Conservation (phyloP, 2,329 filamentous ascomycete genomes). For the Beauveria australis region DNA sequence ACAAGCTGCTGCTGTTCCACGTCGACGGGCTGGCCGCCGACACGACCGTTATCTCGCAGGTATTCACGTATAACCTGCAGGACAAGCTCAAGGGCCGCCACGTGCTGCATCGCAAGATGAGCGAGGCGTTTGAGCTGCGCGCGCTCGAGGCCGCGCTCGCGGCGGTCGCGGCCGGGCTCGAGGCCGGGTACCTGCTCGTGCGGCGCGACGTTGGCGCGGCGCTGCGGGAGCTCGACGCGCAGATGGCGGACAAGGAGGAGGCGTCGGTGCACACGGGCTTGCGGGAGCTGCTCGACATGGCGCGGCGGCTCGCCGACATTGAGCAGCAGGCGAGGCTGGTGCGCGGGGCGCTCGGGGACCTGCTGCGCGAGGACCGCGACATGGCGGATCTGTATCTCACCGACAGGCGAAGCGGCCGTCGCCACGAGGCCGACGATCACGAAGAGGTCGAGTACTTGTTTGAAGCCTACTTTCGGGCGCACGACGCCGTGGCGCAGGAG, state of each 20-base stretch:
- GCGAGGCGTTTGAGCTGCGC: slow-evolving; percentile 23
- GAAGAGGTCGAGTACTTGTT: slow-evolving; percentile 29
- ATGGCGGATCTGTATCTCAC: slow-evolving; percentile 28
- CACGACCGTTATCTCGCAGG: background rate
- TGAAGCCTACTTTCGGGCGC: slow-evolving; percentile 28
- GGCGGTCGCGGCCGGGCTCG: slow-evolving; percentile 24
- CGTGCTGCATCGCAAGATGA: slow-evolving; percentile 20
- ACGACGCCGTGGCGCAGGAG: slow-evolving; percentile 24
- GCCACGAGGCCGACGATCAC: slow-evolving; percentile 23
- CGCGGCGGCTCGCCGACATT: slow-evolving; percentile 20
- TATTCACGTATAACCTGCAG: slow-evolving; percentile 21
- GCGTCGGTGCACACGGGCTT: slow-evolving; percentile 18
- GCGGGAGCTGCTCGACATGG: slow-evolving; percentile 20
- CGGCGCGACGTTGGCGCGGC: slow-evolving; percentile 9
- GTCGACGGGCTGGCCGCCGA: slow-evolving; percentile 10
- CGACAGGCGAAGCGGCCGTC: slow-evolving; percentile 21
- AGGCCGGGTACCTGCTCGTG: slow-evolving; percentile 23
- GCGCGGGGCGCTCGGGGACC: slow-evolving; percentile 23
- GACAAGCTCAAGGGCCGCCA: slow-evolving; percentile 4
- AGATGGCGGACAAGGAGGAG: slow-evolving; percentile 13
- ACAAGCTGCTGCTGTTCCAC: slow-evolving; percentile 23
- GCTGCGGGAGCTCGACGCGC: slow-evolving; percentile 7
- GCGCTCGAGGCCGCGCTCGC: slow-evolving; percentile 27
- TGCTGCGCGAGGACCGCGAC: slow-evolving; percentile 27
- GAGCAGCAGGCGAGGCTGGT: slow-evolving; percentile 25